Conservation (phyloP, 495 filamentous ascomycete species). For the Lasiosphaeris hirsuta region DNA sequence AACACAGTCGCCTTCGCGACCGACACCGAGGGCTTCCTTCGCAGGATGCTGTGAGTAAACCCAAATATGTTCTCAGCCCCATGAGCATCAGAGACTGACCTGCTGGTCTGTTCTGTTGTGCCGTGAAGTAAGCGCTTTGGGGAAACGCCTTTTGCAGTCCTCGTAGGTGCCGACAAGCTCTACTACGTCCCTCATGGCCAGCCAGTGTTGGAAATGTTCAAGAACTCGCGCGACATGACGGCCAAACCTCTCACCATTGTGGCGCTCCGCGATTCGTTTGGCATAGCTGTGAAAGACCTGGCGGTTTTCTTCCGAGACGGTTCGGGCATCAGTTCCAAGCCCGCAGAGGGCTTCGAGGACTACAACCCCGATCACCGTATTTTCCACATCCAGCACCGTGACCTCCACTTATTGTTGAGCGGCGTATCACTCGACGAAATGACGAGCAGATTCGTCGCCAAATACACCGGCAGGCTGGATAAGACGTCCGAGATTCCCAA, state of each 20-base stretch:
- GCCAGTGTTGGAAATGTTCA: constrained; percentile 15
- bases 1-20: constrained; percentile 21
- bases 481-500: not conserved
- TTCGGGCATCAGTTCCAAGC: constrained; percentile 18
- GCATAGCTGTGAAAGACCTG: constrained; percentile 11
- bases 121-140: constrained; percentile 3
- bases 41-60: constrained; percentile 4
- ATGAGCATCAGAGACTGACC: not conserved
- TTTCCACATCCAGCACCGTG: constrained; percentile 17
- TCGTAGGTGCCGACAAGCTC: constrained; percentile 17
- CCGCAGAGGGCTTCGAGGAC: constrained; percentile 16
- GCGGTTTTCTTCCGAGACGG: constrained; percentile 15
- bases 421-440: constrained; percentile 9
- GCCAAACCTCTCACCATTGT: constrained; percentile 18
- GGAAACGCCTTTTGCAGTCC: constrained; percentile 8
- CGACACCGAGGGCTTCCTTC: constrained; percentile 14
- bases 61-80: not conserved
- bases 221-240: constrained; percentile 12
- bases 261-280: constrained; percentile 15
- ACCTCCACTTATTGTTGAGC: constrained; percentile 7
- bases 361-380: constrained; percentile 14
- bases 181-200: constrained; percentile 20
- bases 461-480: constrained; percentile 12
- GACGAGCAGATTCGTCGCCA: constrained; percentile 7
- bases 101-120: not conserved